These are phyloP conservation scores for Fusarium phyllophilum DNA, from an alignment of 2,329 filamentous ascomycete genomes.

Conservation along the genomic window DNA sequence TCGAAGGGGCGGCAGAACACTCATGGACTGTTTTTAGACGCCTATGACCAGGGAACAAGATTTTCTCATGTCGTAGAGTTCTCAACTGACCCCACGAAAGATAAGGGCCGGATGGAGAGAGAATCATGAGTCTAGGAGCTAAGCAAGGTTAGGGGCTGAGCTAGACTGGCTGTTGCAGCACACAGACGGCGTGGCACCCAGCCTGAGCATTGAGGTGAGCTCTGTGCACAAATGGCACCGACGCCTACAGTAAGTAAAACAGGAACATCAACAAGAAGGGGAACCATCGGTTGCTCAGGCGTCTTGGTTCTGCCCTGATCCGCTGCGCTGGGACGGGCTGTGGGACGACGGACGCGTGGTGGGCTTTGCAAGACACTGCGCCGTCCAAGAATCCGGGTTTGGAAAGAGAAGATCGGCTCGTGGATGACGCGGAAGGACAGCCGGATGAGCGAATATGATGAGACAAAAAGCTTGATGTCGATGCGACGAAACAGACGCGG, in stretches of 20 bases:
- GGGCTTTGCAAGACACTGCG: slow-evolving; percentile 10
- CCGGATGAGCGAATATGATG: slow-evolving; percentile 28
- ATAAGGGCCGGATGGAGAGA: slow-evolving; percentile 36
- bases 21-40: slow-evolving; percentile 19
- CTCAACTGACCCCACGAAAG: slow-evolving; percentile 31
- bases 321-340: slow-evolving; percentile 31
- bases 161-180: slow-evolving; percentile 33
- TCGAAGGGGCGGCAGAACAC: slow-evolving; percentile 13
- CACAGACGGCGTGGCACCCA: slow-evolving; percentile 41
- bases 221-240: slow-evolving; percentile 16
- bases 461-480: slow-evolving; percentile 33
- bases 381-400: slow-evolving; percentile 14
- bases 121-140: slow-evolving; percentile 34
- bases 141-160: slow-evolving; percentile 10
- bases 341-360: slow-evolving; percentile 30
- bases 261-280: slow-evolving; percentile 14
- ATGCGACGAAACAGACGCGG: slow-evolving; percentile 39
- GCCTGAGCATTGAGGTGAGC: slow-evolving; percentile 26
- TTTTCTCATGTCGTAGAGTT: slow-evolving; percentile 6
- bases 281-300: slow-evolving; percentile 12
- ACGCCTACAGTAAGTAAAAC: slow-evolving; percentile 3
- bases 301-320: slow-evolving; percentile 28
- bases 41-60: not conserved
- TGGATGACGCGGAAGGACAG: slow-evolving; percentile 24
- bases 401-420: slow-evolving; percentile 14